Percentiles rank a stretch among this genome's conserved stretches.
Conservation (phyloP, 129 eudicot genomes). For the Helichrysum umbraculigerum region DNA sequence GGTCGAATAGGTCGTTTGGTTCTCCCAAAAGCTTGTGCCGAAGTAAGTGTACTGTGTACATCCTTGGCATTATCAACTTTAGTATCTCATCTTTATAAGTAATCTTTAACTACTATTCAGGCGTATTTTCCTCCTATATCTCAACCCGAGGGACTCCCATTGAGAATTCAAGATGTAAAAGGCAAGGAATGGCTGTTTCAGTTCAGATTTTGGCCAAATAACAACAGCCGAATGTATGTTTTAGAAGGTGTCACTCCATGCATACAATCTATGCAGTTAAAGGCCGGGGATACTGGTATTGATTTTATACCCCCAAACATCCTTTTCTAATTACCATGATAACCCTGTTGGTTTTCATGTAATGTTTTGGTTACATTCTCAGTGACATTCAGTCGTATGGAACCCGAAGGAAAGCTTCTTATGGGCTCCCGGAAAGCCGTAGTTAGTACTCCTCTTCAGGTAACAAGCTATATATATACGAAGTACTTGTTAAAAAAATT, state of each 20-base stretch:
- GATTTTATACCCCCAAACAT: not conserved
- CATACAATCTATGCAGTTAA: conserved; percentile 97
- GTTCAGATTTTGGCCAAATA: conserved; percentile 99
- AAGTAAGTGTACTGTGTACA: conserved; percentile 52
- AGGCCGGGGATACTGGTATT: conserved; percentile 97
- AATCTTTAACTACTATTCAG: conserved; percentile 40
- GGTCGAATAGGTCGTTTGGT: conserved; percentile 99
- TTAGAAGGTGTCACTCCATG: conserved; percentile 70
- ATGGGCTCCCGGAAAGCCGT: conserved; percentile 95
- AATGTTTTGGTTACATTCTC: conserved; percentile 18
- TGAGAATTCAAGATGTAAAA: conserved; percentile 92
- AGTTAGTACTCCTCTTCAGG: conserved; percentile 56
- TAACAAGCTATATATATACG: conserved; percentile 18
- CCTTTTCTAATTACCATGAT: not conserved
- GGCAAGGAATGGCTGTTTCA: conserved; percentile 98
- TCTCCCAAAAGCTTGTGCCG: conserved; percentile 99
- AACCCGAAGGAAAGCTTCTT: conserved; percentile 94
- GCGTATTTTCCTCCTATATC: conserved; percentile 98
- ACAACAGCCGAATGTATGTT: conserved; percentile 71
- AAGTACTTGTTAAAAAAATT: not conserved
- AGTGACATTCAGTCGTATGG: conserved; percentile 99
- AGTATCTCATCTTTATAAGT: conserved; percentile 5
- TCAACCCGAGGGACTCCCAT: conserved; percentile 94
- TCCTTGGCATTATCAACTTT: not conserved
- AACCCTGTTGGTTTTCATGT: not conserved